phyloP scores from a whole-genome alignment of 495 filamentous ascomycete species.

The Chaetomium tenue region DNA sequence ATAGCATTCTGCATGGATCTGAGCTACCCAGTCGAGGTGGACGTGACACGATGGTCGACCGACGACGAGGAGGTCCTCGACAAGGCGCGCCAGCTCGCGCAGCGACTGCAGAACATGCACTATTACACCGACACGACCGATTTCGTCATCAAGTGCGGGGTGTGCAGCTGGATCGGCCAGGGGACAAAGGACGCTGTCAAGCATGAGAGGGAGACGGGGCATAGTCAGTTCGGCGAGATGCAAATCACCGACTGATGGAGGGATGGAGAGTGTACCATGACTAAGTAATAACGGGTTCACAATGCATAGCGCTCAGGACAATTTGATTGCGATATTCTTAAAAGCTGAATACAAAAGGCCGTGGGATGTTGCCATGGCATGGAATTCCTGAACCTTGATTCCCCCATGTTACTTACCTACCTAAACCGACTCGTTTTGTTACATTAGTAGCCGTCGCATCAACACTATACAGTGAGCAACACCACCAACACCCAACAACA shows the following conservation, averaged over 20 bases:
- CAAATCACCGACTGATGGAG: conserved; percentile 20
- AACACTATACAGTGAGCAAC: neutral
- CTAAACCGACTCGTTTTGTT: no score
- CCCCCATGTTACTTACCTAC: neutral
- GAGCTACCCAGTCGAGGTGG: conserved; percentile 63
- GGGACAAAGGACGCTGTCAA: conserved; percentile 55
- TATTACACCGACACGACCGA: conserved; percentile 90
- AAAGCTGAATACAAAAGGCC: neutral
- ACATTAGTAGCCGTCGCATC: no score
- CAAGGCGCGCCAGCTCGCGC: conserved; percentile 68
- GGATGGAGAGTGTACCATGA: neutral
- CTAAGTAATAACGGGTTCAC: neutral
- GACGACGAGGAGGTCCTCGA: conserved; percentile 64
- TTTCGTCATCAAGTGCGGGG: conserved; percentile 79
- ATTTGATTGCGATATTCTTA: neutral
- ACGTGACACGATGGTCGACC: conserved; percentile 74
- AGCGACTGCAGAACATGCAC: conserved; percentile 62
- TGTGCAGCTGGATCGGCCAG: conserved; percentile 65
- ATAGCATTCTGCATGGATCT: conserved; percentile 69
- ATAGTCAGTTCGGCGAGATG: conserved; percentile 38
- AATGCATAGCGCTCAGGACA: neutral
- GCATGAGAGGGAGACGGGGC: conserved; percentile 38
- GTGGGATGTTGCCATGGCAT: neutral
- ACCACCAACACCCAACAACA: neutral
- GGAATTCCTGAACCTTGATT: neutral